These are phyloP conservation scores for Glutinoglossum americanum DNA, from an alignment of 495 filamentous ascomycete genomes.

Conservation along the genomic window DNA sequence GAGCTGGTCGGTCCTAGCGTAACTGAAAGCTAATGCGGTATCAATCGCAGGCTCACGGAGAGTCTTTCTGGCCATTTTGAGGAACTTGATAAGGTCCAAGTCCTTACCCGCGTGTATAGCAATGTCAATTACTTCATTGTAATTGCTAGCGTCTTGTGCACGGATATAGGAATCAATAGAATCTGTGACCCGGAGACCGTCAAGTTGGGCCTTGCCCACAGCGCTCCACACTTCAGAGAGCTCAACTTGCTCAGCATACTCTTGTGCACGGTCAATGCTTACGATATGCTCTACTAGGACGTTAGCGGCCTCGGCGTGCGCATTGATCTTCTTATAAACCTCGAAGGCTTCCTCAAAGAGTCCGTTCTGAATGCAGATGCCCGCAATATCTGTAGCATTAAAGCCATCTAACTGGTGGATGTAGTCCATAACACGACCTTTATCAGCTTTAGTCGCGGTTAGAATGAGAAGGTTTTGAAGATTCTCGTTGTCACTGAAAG, in stretches of 20 bases:
- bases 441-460: slow-evolving; percentile 92
- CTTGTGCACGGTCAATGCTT: slow-evolving; percentile 93
- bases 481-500: slow-evolving; percentile 90
- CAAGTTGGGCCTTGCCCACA: slow-evolving; percentile 94
- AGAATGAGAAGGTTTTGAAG: slow-evolving; percentile 94
- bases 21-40: slow-evolving; percentile 82
- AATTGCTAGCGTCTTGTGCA: slow-evolving; percentile 81
- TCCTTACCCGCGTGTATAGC: slow-evolving; percentile 93
- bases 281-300: slow-evolving; percentile 94
- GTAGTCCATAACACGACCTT: slow-evolving; percentile 88
- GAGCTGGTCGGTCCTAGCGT: slow-evolving; percentile 76
- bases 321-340: slow-evolving; percentile 93
- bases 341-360: slow-evolving; percentile 95
- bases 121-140: slow-evolving; percentile 86
- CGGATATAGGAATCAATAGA: slow-evolving; percentile 94
- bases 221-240: slow-evolving; percentile 96
- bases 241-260: slow-evolving; percentile 91
- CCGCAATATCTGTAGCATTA: slow-evolving; percentile 77
- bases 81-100: slow-evolving; percentile 90
- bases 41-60: slow-evolving; percentile 87
- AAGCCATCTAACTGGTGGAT: slow-evolving; percentile 79
- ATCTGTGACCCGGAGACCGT: slow-evolving; percentile 83
- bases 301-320: slow-evolving; percentile 66
- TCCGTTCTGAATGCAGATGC: slow-evolving; percentile 82
- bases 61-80: slow-evolving; percentile 93